Base-by-base conservation (phyloP, 306 rosid species). In the Fragaria ananassa region DNA sequence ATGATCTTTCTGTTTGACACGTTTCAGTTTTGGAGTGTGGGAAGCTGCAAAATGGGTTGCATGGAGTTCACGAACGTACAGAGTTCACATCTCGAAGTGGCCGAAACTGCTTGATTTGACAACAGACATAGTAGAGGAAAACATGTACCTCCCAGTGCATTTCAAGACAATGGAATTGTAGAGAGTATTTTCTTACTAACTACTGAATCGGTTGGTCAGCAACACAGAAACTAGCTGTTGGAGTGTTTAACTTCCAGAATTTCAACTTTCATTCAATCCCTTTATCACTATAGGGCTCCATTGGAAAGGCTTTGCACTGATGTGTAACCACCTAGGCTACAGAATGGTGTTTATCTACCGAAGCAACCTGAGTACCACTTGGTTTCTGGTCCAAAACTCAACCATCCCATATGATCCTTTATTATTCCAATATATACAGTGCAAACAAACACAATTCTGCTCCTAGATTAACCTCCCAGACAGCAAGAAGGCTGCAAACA, bases 141-240 rank as follows among this genome's bases (percentile, higher is more conserved):
- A 88, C 91, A 86, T 91, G 85, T 89, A 95, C 85, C 86, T 95
- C 86, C 92, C 90, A 81, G 86, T 47, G 91, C 97, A 1, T 95
- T 92, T 87, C 99, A 95, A 89, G 86, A 71, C 76, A 65, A 87
- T 92, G 89, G 89, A 87, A 81, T 87, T 90, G 8, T 90, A 87
- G 86, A 87, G 86, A 86, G 87, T 61, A 76, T 50, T 71, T 70
- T 53, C 21, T 7, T 72, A 46, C 67, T 54, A 23, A n/a, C 47
- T 71, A 53, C 68, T 46, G 27, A 27, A 45, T 67, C 44, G 53
- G 50, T 66, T 47, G 37, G 49, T 76, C 77, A 23, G 51, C 70
- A 75, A 73, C 64, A 23, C 63, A 37, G 77, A 70, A 71, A 19
- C 70, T 53, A 62, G 58, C 71, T 35, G 75, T 13, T 21, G 65